These are phyloP conservation scores for Arachis monticola DNA, from an alignment of 331 rosid genomes.

Conservation along the genomic window DNA sequence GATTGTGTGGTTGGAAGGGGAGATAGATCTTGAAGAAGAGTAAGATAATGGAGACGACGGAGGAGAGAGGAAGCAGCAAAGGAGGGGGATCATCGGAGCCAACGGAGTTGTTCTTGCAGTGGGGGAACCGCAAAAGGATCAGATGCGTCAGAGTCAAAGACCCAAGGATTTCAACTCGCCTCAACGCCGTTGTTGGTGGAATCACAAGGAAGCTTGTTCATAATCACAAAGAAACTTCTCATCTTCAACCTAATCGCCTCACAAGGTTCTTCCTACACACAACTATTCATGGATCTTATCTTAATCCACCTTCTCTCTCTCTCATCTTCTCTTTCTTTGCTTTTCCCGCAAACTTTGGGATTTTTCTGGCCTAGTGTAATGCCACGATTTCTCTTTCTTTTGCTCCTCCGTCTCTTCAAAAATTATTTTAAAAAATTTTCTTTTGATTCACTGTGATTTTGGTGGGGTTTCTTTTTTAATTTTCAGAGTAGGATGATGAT, in stretches of 20 bases:
- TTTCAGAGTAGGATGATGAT: no score
- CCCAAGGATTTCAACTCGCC: constrained; percentile 59
- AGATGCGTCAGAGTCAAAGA: constrained; percentile 80
- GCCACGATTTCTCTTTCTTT: background rate
- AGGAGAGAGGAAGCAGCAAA: constrained; percentile 63
- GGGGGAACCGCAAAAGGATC: constrained; percentile 76
- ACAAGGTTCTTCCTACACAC: constrained; percentile 48
- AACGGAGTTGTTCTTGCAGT: constrained; percentile 68
- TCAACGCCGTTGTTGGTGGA: constrained; percentile 51
- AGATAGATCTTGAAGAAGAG: constrained; percentile 48
- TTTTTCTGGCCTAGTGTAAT: background rate
- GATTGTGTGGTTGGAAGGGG: background rate
- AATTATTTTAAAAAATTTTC: background rate
- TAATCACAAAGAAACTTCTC: constrained; percentile 47
- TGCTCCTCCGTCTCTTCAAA: background rate
- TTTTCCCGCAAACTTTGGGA: background rate
- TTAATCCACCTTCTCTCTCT: background rate
- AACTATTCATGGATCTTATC: constrained; percentile 2
- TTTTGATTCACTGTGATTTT: background rate
- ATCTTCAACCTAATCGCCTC: constrained; percentile 60
- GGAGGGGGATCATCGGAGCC: constrained; percentile 56
- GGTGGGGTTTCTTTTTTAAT: background rate
- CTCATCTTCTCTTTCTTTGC: background rate
- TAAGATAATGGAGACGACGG: constrained; percentile 63
- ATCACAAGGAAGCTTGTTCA: constrained; percentile 57